Base-by-base conservation (phyloP, 1,284 basidiomycete genomes). In the Rhodotorula sp. region DNA sequence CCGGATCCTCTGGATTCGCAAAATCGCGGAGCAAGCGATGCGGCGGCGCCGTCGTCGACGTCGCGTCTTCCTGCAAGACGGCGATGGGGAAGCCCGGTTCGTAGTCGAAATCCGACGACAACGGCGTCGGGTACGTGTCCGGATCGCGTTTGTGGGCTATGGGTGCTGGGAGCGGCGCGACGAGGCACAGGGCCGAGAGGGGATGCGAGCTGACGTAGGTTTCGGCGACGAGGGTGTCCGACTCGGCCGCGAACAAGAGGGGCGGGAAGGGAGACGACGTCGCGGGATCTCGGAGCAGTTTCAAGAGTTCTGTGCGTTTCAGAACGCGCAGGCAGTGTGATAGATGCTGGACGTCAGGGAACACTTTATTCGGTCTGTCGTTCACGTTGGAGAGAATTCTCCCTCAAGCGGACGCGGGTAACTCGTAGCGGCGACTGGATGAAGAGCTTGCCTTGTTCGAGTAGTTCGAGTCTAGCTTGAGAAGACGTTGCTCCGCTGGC, bases 171-270 rank as follows among this genome's bases (percentile, higher is more conserved):
- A 58, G 15, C 0, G 69, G 69, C 3, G 42, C 42, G 45, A 69
- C 60, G 62, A 74, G 69, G 46, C 68, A 60, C 20, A 74, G 60
- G 10, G 62, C 72, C 4, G 65, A 67, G 22, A 74, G 67, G 0
- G 72, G 69, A 20, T 74, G 67, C 0, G 69, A 71, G 4, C 67
- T 69, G 62, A 74, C 72, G 66, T 74, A 74, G 42, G 67, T 61
- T 42, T 74, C 64, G 22, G 72, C 65, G 30, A 71, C 18, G 54
- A 71, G 62, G 37, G 67, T n/a, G 18, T 56, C 37, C 8, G 49
- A 18, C 24, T 29, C 42, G 6, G 63, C 49, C 8, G 69, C 65
- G 46, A 74, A 64, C 26, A 74, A 60, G 20, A 74, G 60, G 0
- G 72, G 70, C 8, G 72, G 72, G 54, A 71, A 74, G 10, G 72